Percentiles rank a stretch among this genome's conserved stretches.
phyloP scores from a whole-genome alignment of 108 stramenopile species.

The Cyclotella choctawhatcheeana region DNA sequence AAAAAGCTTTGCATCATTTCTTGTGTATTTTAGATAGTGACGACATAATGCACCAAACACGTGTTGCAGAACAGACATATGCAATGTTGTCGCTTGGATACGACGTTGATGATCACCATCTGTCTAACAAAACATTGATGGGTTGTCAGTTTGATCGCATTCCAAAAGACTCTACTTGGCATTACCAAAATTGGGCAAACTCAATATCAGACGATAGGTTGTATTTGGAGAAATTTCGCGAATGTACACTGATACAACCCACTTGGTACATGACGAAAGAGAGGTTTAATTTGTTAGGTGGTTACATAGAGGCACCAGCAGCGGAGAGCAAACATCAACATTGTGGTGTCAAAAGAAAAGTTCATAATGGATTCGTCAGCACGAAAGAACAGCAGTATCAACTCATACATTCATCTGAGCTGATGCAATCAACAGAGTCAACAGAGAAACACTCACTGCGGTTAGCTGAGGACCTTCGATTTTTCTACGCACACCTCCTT shows the following conservation, averaged over 20 bases:
- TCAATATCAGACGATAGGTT: conserved; percentile 72
- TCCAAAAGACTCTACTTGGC: conserved; percentile 87
- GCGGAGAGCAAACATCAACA: neutral
- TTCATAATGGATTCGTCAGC: neutral
- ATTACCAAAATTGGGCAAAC: conserved; percentile 91
- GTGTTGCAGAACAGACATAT: conserved; percentile 72
- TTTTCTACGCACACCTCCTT: conserved; percentile 83
- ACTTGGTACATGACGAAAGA: conserved; percentile 79
- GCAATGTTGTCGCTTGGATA: conserved; percentile 55
- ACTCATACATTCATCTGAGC: conserved; percentile 56
- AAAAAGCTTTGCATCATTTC: conserved; percentile 42
- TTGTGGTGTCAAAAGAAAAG: conserved; percentile 8
- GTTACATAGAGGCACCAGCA: conserved; percentile 77
- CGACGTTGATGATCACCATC: conserved; percentile 15
- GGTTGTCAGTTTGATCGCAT: conserved; percentile 85
- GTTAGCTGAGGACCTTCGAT: conserved; percentile 88
- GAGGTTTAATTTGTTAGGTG: conserved; percentile 69
- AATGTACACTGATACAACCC: conserved; percentile 90
- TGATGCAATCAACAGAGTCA: neutral
- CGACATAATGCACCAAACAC: conserved; percentile 78
- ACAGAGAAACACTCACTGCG: conserved; percentile 50
- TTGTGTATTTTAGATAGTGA: conserved; percentile 84
- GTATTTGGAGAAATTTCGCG: conserved; percentile 81
- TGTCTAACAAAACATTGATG: conserved; percentile 59
- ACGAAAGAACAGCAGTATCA: conserved; percentile 24